Conservation (phyloP, 106 monocot genomes). For the Allium cepa region DNA sequence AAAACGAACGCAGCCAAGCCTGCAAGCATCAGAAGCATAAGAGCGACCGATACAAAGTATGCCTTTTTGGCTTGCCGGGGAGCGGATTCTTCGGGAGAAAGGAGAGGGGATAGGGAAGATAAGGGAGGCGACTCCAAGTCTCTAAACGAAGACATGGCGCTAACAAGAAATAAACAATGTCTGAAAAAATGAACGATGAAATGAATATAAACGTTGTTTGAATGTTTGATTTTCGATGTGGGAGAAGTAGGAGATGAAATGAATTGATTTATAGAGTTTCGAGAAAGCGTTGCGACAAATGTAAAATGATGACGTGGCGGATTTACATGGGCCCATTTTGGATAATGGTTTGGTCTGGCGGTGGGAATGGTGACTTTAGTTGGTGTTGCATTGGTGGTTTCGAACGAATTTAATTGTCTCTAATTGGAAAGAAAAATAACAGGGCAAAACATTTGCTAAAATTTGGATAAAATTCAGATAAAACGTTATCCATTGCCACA, state of each 20-base stretch:
- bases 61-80: not conserved
- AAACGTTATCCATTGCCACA: no score
- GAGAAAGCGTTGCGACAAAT: not conserved
- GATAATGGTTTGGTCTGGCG: no score
- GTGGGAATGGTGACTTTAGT: no score
- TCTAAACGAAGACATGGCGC: not conserved
- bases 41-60: not conserved
- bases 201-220: no score
- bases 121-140: conserved; percentile 1
- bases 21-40: not conserved
- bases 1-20: conserved; percentile 11
- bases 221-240: not conserved
- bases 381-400: no score
- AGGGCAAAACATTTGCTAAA: no score
- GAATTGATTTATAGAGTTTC: not conserved
- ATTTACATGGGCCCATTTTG: no score
- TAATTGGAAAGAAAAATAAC: no score
- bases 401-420: no score
- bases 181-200: not conserved
- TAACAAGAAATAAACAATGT: not conserved
- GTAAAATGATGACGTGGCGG: not conserved
- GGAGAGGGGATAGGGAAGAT: not conserved
- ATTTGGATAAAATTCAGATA: no score
- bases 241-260: not conserved
- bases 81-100: not conserved